These are phyloP conservation scores for Przewalskia tangutica DNA, from an alignment of 257 asterid species.

Conservation along the genomic window DNA sequence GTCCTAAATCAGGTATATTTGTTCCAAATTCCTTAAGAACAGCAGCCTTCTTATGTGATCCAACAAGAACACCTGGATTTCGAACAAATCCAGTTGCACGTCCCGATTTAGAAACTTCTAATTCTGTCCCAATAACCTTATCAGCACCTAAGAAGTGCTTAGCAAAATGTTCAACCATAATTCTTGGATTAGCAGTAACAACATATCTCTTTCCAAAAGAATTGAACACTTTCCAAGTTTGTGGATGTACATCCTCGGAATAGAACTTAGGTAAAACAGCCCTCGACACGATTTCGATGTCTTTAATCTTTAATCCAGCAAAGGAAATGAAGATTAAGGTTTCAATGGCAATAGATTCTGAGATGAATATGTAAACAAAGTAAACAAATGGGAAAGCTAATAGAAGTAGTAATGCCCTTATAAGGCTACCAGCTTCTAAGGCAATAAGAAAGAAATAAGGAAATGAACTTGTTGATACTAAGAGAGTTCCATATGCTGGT, in stretches of 20 bases:
- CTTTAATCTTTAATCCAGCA: constrained; percentile 57
- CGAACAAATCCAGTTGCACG: constrained; percentile 73
- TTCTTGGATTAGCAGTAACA: constrained; percentile 67
- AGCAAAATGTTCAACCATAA: constrained; percentile 74
- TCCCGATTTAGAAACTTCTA: constrained; percentile 51
- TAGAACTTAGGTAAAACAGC: constrained; percentile 80
- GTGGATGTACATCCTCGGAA: constrained; percentile 68
- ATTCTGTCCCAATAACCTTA: constrained; percentile 73
- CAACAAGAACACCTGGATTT: constrained; percentile 74
- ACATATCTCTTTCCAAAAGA: constrained; percentile 65
- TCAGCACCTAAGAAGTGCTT: constrained; percentile 67
- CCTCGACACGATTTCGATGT: constrained; percentile 66
- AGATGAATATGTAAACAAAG: constrained; percentile 40
- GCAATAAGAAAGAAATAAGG: constrained; percentile 83
- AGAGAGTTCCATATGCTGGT: constrained; percentile 77
- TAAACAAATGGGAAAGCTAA: constrained; percentile 44
- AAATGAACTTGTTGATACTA: constrained; percentile 47
- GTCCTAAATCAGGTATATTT: constrained; percentile 62
- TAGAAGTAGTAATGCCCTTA: constrained; percentile 53
- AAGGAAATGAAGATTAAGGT: constrained; percentile 46
- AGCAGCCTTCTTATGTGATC: constrained; percentile 47
- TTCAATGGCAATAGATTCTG: constrained; percentile 50
- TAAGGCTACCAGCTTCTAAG: constrained; percentile 70
- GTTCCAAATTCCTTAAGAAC: constrained; percentile 50
- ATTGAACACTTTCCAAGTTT: constrained; percentile 61